Conservation (phyloP, 306 rosid species). For the Rosa persica region DNA sequence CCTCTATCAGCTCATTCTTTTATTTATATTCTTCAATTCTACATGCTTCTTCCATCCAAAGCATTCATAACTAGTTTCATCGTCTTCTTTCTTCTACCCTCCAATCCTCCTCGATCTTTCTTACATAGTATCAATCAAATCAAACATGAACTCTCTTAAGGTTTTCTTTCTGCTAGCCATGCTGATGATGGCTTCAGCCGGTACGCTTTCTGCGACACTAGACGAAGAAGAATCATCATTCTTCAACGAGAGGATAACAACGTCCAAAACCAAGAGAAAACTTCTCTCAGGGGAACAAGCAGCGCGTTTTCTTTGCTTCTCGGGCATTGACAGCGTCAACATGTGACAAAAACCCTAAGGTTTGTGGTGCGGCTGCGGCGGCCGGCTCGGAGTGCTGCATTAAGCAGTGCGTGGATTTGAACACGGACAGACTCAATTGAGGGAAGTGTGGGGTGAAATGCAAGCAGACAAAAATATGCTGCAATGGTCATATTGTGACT, state of each 20-base stretch:
- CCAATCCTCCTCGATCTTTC: background rate
- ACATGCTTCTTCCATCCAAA: conserved; percentile 26
- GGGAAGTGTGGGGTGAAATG: conserved; percentile 18
- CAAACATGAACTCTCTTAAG: conserved; percentile 34
- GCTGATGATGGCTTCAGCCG: conserved; percentile 33
- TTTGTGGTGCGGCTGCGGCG: background rate
- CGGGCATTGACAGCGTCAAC: background rate
- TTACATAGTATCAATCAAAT: background rate
- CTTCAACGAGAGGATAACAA: background rate
- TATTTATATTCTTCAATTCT: conserved; percentile 33
- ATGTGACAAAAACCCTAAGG: conserved; percentile 2
- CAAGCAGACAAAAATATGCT: conserved; percentile 12
- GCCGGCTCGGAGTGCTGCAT: background rate
- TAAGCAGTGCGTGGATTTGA: conserved; percentile 1
- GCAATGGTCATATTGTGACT: conserved; percentile 2
- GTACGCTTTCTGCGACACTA: conserved; percentile 16
- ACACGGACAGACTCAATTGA: conserved; percentile 3
- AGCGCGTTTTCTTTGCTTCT: conserved; percentile 19
- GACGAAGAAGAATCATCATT: background rate
- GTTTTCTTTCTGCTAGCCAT: conserved; percentile 35
- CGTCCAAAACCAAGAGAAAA: background rate
- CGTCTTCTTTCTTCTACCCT: background rate
- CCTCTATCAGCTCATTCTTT: conserved; percentile 7
- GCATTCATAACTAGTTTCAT: background rate
- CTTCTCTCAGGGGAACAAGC: conserved; percentile 27